Percentiles rank a stretch among this genome's conserved stretches.
Evolutionary conservation across 140 eudicot genomes (phyloP).

Genomic region (Senecio squalidus): DNA sequence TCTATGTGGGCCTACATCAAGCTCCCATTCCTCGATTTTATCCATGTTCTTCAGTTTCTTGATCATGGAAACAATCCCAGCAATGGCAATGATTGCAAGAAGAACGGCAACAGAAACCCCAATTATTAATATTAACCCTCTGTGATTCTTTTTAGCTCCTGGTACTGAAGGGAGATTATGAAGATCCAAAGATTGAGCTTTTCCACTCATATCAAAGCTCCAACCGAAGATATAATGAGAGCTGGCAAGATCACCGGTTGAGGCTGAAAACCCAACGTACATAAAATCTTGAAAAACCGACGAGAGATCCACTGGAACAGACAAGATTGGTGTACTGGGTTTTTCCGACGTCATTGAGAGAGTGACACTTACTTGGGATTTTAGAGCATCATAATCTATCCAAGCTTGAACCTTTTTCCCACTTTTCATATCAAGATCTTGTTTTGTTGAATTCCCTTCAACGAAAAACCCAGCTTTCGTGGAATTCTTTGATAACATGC

Average conservation of each 20-base stretch:
- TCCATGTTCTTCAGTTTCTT: conserved; percentile 36
- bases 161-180: conserved; percentile 38
- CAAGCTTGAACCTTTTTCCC: conserved; percentile 50
- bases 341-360: conserved; percentile 34
- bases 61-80: conserved; percentile 16
- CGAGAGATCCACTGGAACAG: conserved; percentile 40
- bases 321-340: conserved; percentile 40
- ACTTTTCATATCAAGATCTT: conserved; percentile 34
- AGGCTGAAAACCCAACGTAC: conserved; percentile 61
- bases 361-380: conserved; percentile 32
- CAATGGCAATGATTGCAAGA: conserved; percentile 17
- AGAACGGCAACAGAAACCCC: conserved; percentile 18
- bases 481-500: conserved; percentile 38
- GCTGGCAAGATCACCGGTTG: conserved; percentile 63
- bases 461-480: conserved; percentile 35
- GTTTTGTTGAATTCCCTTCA: conserved; percentile 35
- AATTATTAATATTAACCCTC: conserved; percentile 23
- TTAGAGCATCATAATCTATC: conserved; percentile 49
- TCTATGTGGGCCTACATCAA: conserved; percentile 60
- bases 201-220: conserved; percentile 52
- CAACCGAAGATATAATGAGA: conserved; percentile 60
- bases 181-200: conserved; percentile 46
- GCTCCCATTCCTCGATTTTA: conserved; percentile 57
- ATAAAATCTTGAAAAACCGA: conserved; percentile 34
- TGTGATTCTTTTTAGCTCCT: conserved; percentile 30